A percentile compares a stretch with the other conserved stretches of the same genome.
Evolutionary conservation across 495 filamentous ascomycete genomes (phyloP).

Genomic region (Lichina pygmaea): DNA sequence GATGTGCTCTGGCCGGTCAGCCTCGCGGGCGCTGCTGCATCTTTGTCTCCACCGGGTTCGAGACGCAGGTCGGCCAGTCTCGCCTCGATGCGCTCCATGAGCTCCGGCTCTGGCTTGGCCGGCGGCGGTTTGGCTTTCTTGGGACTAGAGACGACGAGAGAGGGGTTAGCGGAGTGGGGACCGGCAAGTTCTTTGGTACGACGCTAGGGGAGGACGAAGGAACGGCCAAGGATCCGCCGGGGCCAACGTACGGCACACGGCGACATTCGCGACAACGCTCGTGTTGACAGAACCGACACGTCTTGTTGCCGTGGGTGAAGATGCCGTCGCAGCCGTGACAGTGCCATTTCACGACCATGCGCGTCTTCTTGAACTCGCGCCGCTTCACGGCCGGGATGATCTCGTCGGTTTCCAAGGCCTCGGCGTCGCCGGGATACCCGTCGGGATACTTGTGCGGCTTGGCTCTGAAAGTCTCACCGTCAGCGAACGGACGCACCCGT

Average conservation of each 20-base stretch:
- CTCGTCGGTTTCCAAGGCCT: conserved; percentile 7
- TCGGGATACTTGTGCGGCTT: conserved; percentile 50
- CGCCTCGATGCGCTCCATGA: not conserved
- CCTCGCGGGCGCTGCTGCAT: conserved; percentile 22
- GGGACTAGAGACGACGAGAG: not conserved
- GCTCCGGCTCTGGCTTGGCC: not conserved
- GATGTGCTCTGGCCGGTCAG: no score
- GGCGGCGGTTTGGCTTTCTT: not conserved
- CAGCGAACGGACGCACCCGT: no score
- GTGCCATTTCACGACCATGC: conserved; percentile 25
- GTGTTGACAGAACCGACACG: conserved; percentile 37
- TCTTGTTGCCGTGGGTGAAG: conserved; percentile 19
- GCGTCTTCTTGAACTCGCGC: conserved; percentile 17
- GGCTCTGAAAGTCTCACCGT: conserved; percentile 17
- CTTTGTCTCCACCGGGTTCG: conserved; percentile 15
- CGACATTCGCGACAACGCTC: conserved; percentile 20
- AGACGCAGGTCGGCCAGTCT: not conserved
- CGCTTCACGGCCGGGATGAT: conserved; percentile 6
- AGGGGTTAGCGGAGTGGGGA: not conserved
- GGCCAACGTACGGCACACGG: conserved; percentile 21
- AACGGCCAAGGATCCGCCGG: not conserved
- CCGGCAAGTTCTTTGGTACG: no score
- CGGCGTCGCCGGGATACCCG: conserved; percentile 51
- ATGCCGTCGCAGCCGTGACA: conserved; percentile 36
- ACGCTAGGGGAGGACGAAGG: not conserved